phyloP scores from a whole-genome alignment of 2,329 filamentous ascomycete genomes.

The Aspergillus luchuensis region DNA sequence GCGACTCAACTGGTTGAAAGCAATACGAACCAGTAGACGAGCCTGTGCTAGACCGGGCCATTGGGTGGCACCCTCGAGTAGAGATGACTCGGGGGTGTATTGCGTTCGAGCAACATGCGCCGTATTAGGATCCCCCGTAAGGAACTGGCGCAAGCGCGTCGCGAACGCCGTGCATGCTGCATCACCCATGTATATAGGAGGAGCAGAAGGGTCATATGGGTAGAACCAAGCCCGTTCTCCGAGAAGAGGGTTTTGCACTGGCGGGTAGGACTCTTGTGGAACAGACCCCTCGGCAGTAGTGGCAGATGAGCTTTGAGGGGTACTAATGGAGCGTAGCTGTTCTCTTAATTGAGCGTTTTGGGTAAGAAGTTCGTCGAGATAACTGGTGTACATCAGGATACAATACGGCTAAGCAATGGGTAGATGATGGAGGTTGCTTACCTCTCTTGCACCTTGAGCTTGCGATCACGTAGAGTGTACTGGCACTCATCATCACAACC shows the following conservation, averaged over 20 bases:
- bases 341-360: slow-evolving; percentile 19
- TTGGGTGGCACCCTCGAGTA: slow-evolving; percentile 19
- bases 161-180: slow-evolving; percentile 39
- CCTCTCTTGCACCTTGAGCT: slow-evolving; percentile 34
- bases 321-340: slow-evolving; percentile 11
- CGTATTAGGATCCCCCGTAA: slow-evolving; percentile 24
- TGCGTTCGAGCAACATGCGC: slow-evolving; percentile 27
- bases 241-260: slow-evolving; percentile 24
- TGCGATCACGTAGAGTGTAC: slow-evolving; percentile 42
- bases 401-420: not conserved
- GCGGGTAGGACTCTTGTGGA: slow-evolving; percentile 4
- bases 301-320: slow-evolving; percentile 5
- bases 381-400: slow-evolving; percentile 18
- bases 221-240: slow-evolving; percentile 34
- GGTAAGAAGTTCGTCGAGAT: slow-evolving; percentile 29
- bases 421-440: not conserved
- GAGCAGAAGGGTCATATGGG: slow-evolving; percentile 27
- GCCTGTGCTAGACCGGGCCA: slow-evolving; percentile 34
- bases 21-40: slow-evolving; percentile 33
- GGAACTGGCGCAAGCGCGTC: slow-evolving; percentile 33
- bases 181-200: slow-evolving; percentile 34
- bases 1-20: slow-evolving; percentile 32
- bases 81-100: slow-evolving; percentile 26
- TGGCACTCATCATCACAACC: slow-evolving; percentile 35
- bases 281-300: not conserved